phyloP scores from a whole-genome alignment of 768 basidiomycete species.

The Russula ochroleuca region DNA sequence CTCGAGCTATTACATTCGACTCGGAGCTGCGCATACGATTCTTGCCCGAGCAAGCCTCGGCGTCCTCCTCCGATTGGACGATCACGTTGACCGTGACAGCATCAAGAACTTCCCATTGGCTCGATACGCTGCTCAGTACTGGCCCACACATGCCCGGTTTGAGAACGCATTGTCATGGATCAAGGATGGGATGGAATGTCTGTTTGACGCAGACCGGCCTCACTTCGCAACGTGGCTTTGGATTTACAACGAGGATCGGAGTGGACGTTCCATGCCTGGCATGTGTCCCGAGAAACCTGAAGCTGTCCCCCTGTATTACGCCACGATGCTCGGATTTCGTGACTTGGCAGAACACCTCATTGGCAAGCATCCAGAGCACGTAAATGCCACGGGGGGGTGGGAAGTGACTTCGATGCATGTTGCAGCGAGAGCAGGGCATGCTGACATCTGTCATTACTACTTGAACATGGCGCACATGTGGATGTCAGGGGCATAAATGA shows the following conservation, averaged over 20 bases:
- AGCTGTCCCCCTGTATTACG: neutral
- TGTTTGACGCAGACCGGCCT: conserved; percentile 5
- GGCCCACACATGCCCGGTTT: neutral
- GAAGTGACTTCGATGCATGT: neutral
- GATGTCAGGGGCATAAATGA: accelerated
- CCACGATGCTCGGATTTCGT: neutral
- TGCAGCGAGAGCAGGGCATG: neutral
- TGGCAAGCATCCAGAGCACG: neutral
- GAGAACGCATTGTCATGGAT: neutral
- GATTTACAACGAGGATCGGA: neutral
- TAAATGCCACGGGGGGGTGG: neutral
- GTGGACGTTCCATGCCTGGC: neutral
- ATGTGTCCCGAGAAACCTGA: neutral
- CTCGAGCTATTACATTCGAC: neutral
- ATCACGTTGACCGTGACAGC: neutral
- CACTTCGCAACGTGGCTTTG: conserved; percentile 1
- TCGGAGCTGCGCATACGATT: neutral
- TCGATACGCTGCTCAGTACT: neutral
- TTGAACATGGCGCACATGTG: neutral
- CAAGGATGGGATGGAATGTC: neutral
- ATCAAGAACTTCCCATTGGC: neutral
- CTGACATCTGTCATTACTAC: neutral
- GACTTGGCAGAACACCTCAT: neutral
- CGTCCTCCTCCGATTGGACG: neutral
- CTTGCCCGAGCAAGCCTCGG: conserved; percentile 1